Percentiles rank a stretch among this genome's conserved stretches.
Conservation (phyloP, 345 rosid species). For the Reutealis trisperma region DNA sequence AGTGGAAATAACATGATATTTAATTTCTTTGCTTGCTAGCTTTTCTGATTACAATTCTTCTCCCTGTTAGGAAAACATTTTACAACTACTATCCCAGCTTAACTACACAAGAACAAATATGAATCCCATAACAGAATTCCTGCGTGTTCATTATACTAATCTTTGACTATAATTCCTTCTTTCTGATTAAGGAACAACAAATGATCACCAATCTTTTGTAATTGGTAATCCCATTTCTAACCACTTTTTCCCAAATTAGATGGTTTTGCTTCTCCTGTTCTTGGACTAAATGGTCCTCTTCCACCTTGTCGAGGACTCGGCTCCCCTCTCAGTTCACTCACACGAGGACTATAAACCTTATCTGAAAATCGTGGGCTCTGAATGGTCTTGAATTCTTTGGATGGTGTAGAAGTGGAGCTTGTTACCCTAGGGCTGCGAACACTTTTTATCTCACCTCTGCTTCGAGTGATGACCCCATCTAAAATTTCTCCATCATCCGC, state of each 20-base stretch:
- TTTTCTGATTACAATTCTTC: neutral
- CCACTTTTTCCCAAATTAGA: constrained; percentile 68
- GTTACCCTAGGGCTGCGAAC: constrained; percentile 18
- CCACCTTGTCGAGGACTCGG: constrained; percentile 56
- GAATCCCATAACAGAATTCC: neutral
- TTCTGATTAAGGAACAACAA: neutral
- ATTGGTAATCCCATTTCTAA: constrained; percentile 23
- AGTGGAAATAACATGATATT: neutral
- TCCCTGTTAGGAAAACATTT: neutral
- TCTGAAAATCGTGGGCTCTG: constrained; percentile 68
- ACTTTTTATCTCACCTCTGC: constrained; percentile 32
- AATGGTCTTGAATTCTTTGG: constrained; percentile 45
- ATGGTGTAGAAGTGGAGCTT: constrained; percentile 39
- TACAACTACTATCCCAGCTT: neutral
- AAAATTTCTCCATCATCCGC: constrained; percentile 42
- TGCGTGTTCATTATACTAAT: neutral
- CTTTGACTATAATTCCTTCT: neutral
- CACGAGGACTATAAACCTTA: constrained; percentile 54
- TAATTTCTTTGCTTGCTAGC: neutral
- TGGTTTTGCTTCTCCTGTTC: constrained; percentile 47
- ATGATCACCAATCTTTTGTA: neutral
- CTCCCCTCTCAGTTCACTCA: constrained; percentile 53
- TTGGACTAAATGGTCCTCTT: constrained; percentile 64
- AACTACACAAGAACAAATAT: neutral
- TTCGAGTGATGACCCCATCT: constrained; percentile 31